Evolutionary conservation across 2,329 filamentous ascomycete species (phyloP).

Genomic region (Colletotrichum ledebouriae): DNA sequence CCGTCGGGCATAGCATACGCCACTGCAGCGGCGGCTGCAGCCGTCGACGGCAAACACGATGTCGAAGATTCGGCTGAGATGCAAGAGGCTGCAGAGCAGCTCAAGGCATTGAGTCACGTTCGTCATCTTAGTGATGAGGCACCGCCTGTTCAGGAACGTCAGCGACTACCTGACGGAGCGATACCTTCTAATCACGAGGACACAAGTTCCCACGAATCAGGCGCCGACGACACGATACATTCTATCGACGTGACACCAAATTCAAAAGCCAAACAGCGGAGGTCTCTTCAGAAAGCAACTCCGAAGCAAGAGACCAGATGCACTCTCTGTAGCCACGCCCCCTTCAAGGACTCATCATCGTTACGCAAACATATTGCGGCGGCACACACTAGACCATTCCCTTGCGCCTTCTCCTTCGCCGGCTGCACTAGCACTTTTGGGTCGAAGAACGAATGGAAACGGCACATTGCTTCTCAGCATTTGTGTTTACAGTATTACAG

Average conservation of each 20-base stretch:
- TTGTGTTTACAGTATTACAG: conserved; percentile 77
- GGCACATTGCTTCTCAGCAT: conserved; percentile 92
- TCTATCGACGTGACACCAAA: conserved; percentile 53
- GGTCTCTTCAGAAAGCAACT: conserved; percentile 61
- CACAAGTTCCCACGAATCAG: conserved; percentile 56
- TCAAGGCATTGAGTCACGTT: conserved; percentile 75
- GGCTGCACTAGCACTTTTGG: conserved; percentile 87
- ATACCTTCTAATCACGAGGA: conserved; percentile 57
- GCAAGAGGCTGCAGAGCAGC: conserved; percentile 76
- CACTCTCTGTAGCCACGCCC: conserved; percentile 71
- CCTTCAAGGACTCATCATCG: conserved; percentile 76
- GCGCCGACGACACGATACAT: conserved; percentile 55
- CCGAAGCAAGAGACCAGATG: conserved; percentile 73
- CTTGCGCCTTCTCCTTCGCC: conserved; percentile 87
- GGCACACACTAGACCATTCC: conserved; percentile 80
- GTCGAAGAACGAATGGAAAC: conserved; percentile 98
- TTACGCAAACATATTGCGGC: conserved; percentile 76
- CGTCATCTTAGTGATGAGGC: conserved; percentile 57
- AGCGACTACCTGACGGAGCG: conserved; percentile 54
- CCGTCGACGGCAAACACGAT: conserved; percentile 58
- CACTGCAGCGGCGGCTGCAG: conserved; percentile 40
- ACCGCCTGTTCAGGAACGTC: conserved; percentile 46
- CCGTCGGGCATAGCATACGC: conserved; percentile 33
- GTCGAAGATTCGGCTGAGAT: conserved; percentile 77
- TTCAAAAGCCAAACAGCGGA: conserved; percentile 58